A percentile compares a stretch with the other conserved stretches of the same genome.
Conservation (phyloP, 352 stramenopile species). For the Phytophthora pini region DNA sequence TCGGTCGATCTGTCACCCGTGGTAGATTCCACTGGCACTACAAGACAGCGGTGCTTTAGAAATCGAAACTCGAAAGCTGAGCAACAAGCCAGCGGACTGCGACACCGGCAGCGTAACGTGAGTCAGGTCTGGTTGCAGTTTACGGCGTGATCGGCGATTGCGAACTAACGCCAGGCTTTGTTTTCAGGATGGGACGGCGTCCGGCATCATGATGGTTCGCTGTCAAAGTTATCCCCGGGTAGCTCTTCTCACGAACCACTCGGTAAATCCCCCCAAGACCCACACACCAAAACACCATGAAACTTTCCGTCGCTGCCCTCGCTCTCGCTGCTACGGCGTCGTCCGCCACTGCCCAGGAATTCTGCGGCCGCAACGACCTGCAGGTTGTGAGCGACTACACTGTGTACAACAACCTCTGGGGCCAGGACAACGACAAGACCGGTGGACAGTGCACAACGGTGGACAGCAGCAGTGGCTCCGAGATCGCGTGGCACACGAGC, state of each 20-base stretch:
- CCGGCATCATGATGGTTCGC: too few relatives aligned
- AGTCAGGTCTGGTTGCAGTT: constrained; percentile 2
- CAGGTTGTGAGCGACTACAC: constrained; percentile 32
- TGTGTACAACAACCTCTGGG: constrained; percentile 52
- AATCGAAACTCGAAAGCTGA: too few relatives aligned
- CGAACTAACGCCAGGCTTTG: constrained; percentile 3
- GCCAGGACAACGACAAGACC: constrained; percentile 22
- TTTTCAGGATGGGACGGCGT: constrained; percentile 17
- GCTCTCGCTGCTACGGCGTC: constrained; percentile 6
- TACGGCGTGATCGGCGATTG: neutral
- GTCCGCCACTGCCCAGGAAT: constrained; percentile 9
- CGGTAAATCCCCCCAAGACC: constrained; percentile 17
- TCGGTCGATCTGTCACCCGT: too few relatives aligned
- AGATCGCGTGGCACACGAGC: constrained; percentile 43
- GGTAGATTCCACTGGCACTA: too few relatives aligned
- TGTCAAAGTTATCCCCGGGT: neutral
- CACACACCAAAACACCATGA: constrained; percentile 12
- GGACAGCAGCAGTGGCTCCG: constrained; percentile 27
- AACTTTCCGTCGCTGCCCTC: constrained; percentile 11
- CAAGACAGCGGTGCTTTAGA: too few relatives aligned
- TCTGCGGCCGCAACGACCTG: constrained; percentile 23
- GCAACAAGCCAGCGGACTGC: too few relatives aligned
- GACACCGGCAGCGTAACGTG: neutral
- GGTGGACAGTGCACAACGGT: constrained; percentile 44
- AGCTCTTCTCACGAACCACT: constrained; percentile 11